Conservation (phyloP, 805 yeast species). For the Saccharomycopsis sp. region DNA sequence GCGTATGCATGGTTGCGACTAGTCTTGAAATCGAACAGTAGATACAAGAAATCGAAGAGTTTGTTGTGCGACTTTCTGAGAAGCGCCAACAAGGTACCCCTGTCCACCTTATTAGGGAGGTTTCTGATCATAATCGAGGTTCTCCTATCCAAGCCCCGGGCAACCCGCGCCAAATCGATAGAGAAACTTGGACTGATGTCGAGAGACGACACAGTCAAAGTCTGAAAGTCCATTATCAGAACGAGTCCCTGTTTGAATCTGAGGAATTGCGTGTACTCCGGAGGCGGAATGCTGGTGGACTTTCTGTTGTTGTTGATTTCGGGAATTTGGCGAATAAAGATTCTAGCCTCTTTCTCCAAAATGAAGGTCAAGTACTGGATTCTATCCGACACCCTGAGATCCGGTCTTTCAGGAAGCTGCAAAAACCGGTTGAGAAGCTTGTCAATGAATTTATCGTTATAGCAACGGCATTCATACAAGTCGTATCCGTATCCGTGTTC, state of each 20-base stretch:
- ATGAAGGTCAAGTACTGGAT: not conserved
- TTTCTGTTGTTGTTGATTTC: slow-evolving; percentile 24
- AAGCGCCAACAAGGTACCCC: slow-evolving; percentile 38
- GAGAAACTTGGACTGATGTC: slow-evolving; percentile 20
- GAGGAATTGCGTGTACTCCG: not conserved
- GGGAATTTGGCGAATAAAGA: not conserved
- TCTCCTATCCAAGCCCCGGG: slow-evolving; percentile 36
- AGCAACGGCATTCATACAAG: not conserved
- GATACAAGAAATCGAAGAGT: slow-evolving; percentile 36
- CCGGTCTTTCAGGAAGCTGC: not conserved
- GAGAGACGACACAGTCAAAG: not conserved
- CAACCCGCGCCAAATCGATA: slow-evolving; percentile 36
- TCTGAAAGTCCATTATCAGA: slow-evolving; percentile 25
- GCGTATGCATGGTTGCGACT: slow-evolving; percentile 53
- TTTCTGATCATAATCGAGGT: slow-evolving; percentile 48
- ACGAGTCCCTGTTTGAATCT: slow-evolving; percentile 12
- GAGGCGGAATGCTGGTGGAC: slow-evolving; percentile 27
- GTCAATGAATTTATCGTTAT: not conserved
- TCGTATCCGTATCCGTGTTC: not conserved
- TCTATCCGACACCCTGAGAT: not conserved
- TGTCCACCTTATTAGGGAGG: slow-evolving; percentile 46
- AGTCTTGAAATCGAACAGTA: slow-evolving; percentile 46
- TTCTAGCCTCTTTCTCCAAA: not conserved
- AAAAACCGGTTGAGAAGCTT: not conserved
- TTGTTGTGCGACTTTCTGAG: slow-evolving; percentile 38